Conservation (phyloP, 192 early-diverging fungal species). For the Mortierella antarctica region DNA sequence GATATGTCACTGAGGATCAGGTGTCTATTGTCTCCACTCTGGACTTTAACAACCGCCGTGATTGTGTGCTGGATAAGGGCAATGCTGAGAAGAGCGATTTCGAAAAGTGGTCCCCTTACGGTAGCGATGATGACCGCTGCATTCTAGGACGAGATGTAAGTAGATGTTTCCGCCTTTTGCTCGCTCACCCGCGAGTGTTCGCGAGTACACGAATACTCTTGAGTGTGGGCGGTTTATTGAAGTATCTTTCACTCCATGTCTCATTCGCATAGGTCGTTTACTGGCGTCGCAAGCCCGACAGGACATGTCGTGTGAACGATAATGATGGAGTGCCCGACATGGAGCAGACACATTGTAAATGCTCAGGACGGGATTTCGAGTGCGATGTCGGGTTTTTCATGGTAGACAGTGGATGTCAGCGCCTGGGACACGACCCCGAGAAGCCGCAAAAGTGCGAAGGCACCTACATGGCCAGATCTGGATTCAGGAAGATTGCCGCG, state of each 20-base stretch:
- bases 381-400: conserved; percentile 89
- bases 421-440: conserved; percentile 78
- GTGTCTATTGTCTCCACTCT: conserved; percentile 41
- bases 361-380: conserved; percentile 85
- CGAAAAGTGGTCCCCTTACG: conserved; percentile 86
- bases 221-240: neutral
- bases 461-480: conserved; percentile 78
- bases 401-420: conserved; percentile 73
- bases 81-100: conserved; percentile 81
- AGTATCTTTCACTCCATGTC: neutral
- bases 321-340: conserved; percentile 67
- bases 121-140: conserved; percentile 73
- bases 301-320: conserved; percentile 75
- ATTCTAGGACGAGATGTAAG: conserved; percentile 65
- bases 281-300: conserved; percentile 79
- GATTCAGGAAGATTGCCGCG: conserved; percentile 81
- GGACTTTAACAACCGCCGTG: conserved; percentile 47
- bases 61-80: conserved; percentile 61
- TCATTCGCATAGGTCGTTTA: conserved; percentile 62
- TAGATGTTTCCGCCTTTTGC: neutral
- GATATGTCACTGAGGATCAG: conserved; percentile 38
- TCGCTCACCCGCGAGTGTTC: too few relatives aligned
- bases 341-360: conserved; percentile 71
- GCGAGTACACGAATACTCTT: neutral
- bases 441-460: conserved; percentile 77